Percentiles rank a stretch among this genome's conserved stretches.
Evolutionary conservation across 73 alveolate genomes (phyloP).

Genomic region (Durusdinium trenchii): DNA sequence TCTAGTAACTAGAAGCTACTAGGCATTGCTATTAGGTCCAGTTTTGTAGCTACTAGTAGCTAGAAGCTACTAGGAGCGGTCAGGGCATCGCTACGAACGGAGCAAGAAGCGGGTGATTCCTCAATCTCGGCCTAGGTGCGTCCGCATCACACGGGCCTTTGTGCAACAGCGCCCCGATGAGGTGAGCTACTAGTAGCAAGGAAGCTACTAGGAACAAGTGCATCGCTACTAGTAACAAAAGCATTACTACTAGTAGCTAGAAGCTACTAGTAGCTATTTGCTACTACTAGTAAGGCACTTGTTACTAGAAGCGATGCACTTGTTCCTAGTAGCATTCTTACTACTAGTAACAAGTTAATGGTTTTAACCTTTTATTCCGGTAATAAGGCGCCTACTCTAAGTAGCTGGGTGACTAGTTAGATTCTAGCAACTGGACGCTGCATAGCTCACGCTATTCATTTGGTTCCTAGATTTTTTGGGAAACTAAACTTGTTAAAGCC

Average conservation of each 20-base stretch:
- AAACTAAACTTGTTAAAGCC: not conserved
- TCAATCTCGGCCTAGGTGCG: slow-evolving; percentile 10
- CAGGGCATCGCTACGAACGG: not conserved
- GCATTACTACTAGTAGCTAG: too few species aligned
- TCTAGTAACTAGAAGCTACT: not conserved
- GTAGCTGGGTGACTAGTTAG: not conserved
- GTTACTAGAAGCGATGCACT: too few species aligned
- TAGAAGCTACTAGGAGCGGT: not conserved
- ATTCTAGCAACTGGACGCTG: not conserved
- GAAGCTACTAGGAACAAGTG: too few species aligned
- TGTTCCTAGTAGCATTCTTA: too few species aligned
- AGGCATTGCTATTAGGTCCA: not conserved
- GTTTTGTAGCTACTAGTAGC: not conserved
- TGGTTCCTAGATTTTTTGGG: too few species aligned
- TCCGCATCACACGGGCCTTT: slow-evolving; percentile 53
- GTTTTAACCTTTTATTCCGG: too few species aligned
- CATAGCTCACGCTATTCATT: too few species aligned
- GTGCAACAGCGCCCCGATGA: slow-evolving; percentile 65
- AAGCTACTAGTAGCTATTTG: too few species aligned
- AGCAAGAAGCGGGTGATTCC: not conserved
- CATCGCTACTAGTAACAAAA: too few species aligned
- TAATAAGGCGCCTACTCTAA: not conserved
- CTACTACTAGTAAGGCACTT: too few species aligned
- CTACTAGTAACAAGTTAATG: too few species aligned
- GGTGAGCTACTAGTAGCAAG: too few species aligned